phyloP scores from a whole-genome alignment of 805 yeast genomes.

The Jamesozyma spencerorum region DNA sequence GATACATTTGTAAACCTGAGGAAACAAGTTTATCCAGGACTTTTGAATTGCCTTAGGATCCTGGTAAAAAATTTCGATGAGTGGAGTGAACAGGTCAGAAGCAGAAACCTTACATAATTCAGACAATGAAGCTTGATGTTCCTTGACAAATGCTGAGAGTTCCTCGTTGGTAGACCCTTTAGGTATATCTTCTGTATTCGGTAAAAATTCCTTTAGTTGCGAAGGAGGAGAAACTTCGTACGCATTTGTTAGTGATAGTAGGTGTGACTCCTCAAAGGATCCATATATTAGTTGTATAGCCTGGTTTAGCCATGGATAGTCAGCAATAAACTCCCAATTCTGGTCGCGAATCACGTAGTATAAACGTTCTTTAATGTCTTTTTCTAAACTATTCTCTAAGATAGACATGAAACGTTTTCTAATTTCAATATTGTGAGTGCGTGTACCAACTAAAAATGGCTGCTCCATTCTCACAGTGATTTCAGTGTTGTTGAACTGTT shows the following conservation, averaged over 20 bases:
- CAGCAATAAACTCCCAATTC: slow-evolving; percentile 93
- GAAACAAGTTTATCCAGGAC: slow-evolving; percentile 80
- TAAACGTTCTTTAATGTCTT: slow-evolving; percentile 66
- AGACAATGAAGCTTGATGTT: slow-evolving; percentile 26
- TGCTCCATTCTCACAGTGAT: slow-evolving; percentile 92
- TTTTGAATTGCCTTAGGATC: slow-evolving; percentile 70
- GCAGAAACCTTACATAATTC: slow-evolving; percentile 39
- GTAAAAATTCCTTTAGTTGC: slow-evolving; percentile 11
- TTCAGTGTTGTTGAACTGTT: slow-evolving; percentile 70
- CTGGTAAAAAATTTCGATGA: slow-evolving; percentile 73
- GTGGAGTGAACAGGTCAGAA: slow-evolving; percentile 55
- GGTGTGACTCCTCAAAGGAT: slow-evolving; percentile 48
- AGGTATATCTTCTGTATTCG: slow-evolving; percentile 10
- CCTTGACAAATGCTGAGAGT: slow-evolving; percentile 25
- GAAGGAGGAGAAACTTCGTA: slow-evolving; percentile 42
- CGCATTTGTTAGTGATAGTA: slow-evolving; percentile 40
- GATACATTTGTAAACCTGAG: slow-evolving; percentile 64
- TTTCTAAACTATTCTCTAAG: slow-evolving; percentile 67
- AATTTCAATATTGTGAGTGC: slow-evolving; percentile 64
- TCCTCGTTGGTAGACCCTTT: slow-evolving; percentile 11
- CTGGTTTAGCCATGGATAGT: slow-evolving; percentile 90
- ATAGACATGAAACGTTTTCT: slow-evolving; percentile 74
- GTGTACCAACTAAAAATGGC: slow-evolving; percentile 89
- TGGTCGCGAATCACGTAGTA: slow-evolving; percentile 88
- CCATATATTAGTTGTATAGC: slow-evolving; percentile 82